Percentiles rank a stretch among this genome's conserved stretches.
Evolutionary conservation across 139 green algal species (phyloP).

Genomic region (Coccomyxa sp.): DNA sequence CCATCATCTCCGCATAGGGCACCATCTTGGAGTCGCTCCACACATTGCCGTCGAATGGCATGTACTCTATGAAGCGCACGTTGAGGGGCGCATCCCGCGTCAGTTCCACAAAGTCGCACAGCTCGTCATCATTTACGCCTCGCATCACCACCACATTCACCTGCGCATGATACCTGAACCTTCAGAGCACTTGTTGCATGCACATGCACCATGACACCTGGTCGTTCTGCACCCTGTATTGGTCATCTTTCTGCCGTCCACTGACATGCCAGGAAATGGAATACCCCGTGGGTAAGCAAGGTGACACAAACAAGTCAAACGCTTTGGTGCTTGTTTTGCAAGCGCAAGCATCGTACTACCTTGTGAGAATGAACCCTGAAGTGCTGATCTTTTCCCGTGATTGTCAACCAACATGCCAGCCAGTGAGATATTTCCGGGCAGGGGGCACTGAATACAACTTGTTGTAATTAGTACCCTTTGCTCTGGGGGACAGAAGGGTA

Average conservation of each 20-base stretch:
- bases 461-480: no score
- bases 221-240: not conserved
- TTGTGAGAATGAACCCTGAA: no score
- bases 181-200: not conserved
- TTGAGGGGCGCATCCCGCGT: slow-evolving; percentile 83
- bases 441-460: no score
- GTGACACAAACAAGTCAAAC: no score
- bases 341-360: no score
- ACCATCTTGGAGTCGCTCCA: slow-evolving; percentile 88
- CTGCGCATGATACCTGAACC: slow-evolving; percentile 36
- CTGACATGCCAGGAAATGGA: not conserved
- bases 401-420: no score
- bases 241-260: not conserved
- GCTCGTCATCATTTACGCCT: slow-evolving; percentile 95
- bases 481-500: no score
- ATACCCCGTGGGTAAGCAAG: no score
- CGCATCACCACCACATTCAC: slow-evolving; percentile 98
- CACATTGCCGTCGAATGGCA: slow-evolving; percentile 99
- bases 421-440: no score
- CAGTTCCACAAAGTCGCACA: slow-evolving; percentile 91
- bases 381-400: no score
- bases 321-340: no score
- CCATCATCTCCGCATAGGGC: slow-evolving; percentile 75
- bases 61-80: slow-evolving; percentile 99
- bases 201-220: not conserved